Evolutionary conservation across 2,329 filamentous ascomycete genomes (phyloP).

Genomic region (Cyphellophora europaea): DNA sequence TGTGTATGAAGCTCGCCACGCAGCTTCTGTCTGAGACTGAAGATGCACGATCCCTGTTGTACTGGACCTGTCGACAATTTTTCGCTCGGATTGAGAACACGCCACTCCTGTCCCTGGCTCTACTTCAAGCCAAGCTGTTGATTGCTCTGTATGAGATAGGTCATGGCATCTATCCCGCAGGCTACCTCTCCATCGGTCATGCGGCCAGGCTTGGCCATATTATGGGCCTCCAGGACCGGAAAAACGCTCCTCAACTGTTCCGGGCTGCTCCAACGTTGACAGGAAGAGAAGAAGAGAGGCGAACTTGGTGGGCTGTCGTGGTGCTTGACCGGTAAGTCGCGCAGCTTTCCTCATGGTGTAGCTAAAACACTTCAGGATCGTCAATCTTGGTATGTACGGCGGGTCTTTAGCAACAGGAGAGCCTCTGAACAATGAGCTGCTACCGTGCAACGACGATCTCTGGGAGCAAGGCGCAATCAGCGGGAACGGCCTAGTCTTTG

Average conservation of each 20-base stretch:
- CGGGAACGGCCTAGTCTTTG: slow-evolving; percentile 20
- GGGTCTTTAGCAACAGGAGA: slow-evolving; percentile 21
- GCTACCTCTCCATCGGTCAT: slow-evolving; percentile 22
- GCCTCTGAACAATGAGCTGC: slow-evolving; percentile 18
- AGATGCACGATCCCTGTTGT: slow-evolving; percentile 10
- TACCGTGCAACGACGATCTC: slow-evolving; percentile 20
- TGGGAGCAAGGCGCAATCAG: slow-evolving; percentile 23
- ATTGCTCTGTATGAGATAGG: slow-evolving; percentile 26
- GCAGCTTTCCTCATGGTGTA: not conserved
- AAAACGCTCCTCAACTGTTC: slow-evolving; percentile 21
- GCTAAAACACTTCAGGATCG: slow-evolving; percentile 10
- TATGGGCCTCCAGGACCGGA: slow-evolving; percentile 21
- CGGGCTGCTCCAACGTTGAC: slow-evolving; percentile 20
- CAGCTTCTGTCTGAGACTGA: slow-evolving; percentile 1
- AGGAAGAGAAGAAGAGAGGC: slow-evolving; percentile 24
- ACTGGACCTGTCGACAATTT: slow-evolving; percentile 13
- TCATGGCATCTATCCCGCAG: slow-evolving; percentile 26
- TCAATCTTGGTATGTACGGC: slow-evolving; percentile 16
- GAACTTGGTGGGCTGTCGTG: slow-evolving; percentile 26
- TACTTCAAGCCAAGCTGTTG: slow-evolving; percentile 21
- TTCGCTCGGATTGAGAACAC: slow-evolving; percentile 14
- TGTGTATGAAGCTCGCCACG: slow-evolving; percentile 19
- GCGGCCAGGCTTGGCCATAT: slow-evolving; percentile 19
- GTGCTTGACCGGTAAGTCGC: slow-evolving; percentile 24
- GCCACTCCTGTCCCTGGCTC: slow-evolving; percentile 15